phyloP scores from a whole-genome alignment of 768 basidiomycete genomes.

The Cyathus striatus region DNA sequence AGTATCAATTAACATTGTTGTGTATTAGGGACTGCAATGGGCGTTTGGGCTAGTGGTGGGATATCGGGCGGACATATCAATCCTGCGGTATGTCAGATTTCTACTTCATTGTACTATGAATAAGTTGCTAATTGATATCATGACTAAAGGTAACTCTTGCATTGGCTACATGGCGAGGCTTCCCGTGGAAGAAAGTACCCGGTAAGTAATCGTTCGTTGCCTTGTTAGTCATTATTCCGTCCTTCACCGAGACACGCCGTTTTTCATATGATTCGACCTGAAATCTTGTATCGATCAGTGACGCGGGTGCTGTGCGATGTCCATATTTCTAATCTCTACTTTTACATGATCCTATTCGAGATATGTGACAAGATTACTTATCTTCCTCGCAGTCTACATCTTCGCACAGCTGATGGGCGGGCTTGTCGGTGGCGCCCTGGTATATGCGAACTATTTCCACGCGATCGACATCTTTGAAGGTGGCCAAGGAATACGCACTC shows the following conservation, averaged over 20 bases:
- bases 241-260: too few relatives aligned
- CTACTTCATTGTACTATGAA: conserved; percentile 3
- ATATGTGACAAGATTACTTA: too few relatives aligned
- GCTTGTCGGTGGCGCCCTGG: conserved; percentile 50
- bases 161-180: conserved; percentile 57
- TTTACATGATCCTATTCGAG: too few relatives aligned
- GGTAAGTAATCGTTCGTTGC: conserved; percentile 11
- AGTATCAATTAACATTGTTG: conserved; percentile 18
- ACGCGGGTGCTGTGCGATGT: too few relatives aligned
- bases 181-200: conserved; percentile 71
- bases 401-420: conserved; percentile 61
- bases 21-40: conserved; percentile 39
- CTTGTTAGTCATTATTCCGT: background rate
- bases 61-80: conserved; percentile 47
- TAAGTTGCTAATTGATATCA: conserved; percentile 2
- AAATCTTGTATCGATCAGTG: too few relatives aligned
- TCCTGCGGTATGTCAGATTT: conserved; percentile 25
- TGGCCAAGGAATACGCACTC: conserved; percentile 43
- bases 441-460: conserved; percentile 66
- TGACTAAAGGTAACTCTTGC: conserved; percentile 51
- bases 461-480: conserved; percentile 64
- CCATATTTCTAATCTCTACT: too few relatives aligned
- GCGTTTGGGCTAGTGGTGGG: conserved; percentile 43
- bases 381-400: conserved; percentile 50
- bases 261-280: too few relatives aligned